Base-by-base conservation (phyloP, 495 filamentous ascomycete species). In the Aspergillus mulundensis region DNA sequence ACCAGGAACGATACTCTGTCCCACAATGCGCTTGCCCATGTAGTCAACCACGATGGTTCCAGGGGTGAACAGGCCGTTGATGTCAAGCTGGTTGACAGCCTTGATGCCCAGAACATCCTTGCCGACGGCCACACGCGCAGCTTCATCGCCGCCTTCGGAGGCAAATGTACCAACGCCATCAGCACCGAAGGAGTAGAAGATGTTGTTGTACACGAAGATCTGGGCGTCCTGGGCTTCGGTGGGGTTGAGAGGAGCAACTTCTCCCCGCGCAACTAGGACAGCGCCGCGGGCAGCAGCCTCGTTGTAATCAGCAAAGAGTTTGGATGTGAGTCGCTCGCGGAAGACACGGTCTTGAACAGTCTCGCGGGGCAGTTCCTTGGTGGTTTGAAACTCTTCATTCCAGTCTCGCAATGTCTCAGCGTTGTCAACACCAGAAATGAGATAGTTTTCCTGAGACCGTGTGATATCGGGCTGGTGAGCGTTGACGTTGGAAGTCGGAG, bases 311-410 rank as follows among this genome's bases (percentile, higher is more conserved):
- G 95, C 94, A 67, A 95, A 96, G 16, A 97, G 84, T 77, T 97
- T 99, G 16, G 88, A 91, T 15, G 91, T 89, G 56, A 99, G 77
- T 2, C 95, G 84, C 66, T 99, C 94, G 23, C 94, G 82, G 81
- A 97, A 97, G 20, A 99, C 91, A 21, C 94, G 87, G 61, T 99
- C 94, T 66, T 97, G 93, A 18, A 97, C 89, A 30, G 85, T 88
- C 43, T 97, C 92, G 63, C 88, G 90, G 30, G 91, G 91, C 48
- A 97, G 81, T 65, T 99, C 95, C 63, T 89, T 84, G 4, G 94
- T 96, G 6, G 92, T 95, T 66, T 97, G 95, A 70, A 99, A 96
- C 65, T 99, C 95, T 70, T 99, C 95, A 65, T 99, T 99, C 90
- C 95, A 99, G 70, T 99, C 95, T 20, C 95, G 82, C 61, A 99